Base-by-base conservation (phyloP, 2,329 filamentous ascomycete genomes). In the Ceratocystis destructans region DNA sequence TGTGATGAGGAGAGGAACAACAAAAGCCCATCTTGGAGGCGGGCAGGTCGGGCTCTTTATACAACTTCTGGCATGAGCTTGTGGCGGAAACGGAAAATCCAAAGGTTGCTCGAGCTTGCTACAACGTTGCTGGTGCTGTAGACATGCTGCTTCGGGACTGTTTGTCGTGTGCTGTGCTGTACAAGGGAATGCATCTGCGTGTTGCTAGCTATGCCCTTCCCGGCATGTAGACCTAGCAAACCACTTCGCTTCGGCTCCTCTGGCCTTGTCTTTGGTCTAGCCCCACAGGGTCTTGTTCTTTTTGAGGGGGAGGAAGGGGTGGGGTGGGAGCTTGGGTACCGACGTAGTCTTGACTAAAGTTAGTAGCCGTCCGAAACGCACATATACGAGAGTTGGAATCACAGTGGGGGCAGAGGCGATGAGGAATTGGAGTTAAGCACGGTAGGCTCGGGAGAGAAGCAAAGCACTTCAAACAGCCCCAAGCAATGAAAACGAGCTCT, bases 331-430 rank as follows among this genome's bases (percentile, higher is more conserved):
- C 53, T 57, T 57, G 53, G 53, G 53, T 57, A 57, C 53, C 53
- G 10, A 57, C 28, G 22, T 8, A 15, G 10, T 41, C 10, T 22
- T 17, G 20, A n/a, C 53, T 22, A 28, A 57, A 31, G 53, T n/a
- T 57, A 57, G 53, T 57, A 57, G 28, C 53, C 53, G 53, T 33
- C 53, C 53, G 10, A 57, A 57, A 57, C 53, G 20, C 15, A 57
- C 22, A 57, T 28, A 57, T 57, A 57, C 53, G 53, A 57, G 53
- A 31, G n/a, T 31, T 33, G 6, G 17, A 7, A 57, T 33, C 4
- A 17, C 28, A n/a, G 46, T 6, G 46, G 48, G 48, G 48, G 48
- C 12, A 22, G 6, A 10, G 2, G 48, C 48, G 10, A 25, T 25
- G 12, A 10, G 12, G 20, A 22, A 8, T 53, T 53, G 37, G 37